Evolutionary conservation across 2,329 filamentous ascomycete species (phyloP).

Genomic region (Clarireedia sp.): DNA sequence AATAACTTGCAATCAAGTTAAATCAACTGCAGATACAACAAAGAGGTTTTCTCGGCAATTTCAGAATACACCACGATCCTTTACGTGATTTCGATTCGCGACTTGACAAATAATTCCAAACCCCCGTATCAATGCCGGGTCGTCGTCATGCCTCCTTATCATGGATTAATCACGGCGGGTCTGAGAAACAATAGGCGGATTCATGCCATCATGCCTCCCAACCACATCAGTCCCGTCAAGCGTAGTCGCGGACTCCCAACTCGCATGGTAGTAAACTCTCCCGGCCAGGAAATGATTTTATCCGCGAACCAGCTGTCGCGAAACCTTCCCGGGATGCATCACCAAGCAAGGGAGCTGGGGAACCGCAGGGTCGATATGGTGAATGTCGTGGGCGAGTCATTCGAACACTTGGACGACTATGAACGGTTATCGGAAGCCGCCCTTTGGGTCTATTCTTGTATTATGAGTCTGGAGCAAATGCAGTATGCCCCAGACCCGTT

Average conservation of each 20-base stretch:
- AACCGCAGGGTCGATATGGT: slow-evolving; percentile 1
- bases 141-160: slow-evolving; percentile 5
- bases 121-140: background rate
- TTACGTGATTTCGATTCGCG: no score
- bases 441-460: slow-evolving; percentile 2
- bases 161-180: slow-evolving; percentile 6
- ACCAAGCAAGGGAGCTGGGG: slow-evolving; percentile 2
- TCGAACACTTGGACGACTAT: slow-evolving; percentile 1
- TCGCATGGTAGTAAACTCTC: background rate
- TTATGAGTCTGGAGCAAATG: background rate
- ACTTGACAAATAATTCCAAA: background rate
- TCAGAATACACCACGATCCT: no score
- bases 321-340: slow-evolving; percentile 4
- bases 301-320: background rate
- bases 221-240: background rate
- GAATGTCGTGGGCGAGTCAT: background rate
- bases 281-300: background rate
- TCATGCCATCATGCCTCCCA: background rate
- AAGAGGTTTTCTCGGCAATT: no score
- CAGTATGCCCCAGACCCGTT: background rate
- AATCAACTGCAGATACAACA: no score
- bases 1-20: no score
- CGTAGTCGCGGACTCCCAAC: background rate
- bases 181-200: background rate
- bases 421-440: slow-evolving; percentile 2